Percentiles rank a stretch among this genome's conserved stretches.
These are phyloP conservation scores for Rutstroemia sp. DNA, from an alignment of 2,329 filamentous ascomycete genomes.

Conservation along the genomic window DNA sequence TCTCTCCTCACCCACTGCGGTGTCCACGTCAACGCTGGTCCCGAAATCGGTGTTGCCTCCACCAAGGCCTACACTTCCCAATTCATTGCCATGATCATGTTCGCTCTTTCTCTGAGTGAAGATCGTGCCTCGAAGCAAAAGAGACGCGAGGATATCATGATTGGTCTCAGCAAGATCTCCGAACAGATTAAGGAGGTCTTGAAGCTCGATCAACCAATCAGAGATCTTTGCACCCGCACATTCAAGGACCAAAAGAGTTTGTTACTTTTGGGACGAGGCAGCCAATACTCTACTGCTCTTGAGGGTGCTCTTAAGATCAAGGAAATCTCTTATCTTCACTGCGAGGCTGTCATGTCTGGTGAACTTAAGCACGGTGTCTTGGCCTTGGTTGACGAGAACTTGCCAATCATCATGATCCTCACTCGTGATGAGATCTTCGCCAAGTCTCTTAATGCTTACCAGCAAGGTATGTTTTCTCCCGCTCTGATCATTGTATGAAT, in stretches of 20 bases:
- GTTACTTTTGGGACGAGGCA: conserved; percentile 85
- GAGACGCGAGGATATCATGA: conserved; percentile 92
- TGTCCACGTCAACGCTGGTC: conserved; percentile 98
- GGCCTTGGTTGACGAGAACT: conserved; percentile 93
- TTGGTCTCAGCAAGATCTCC: conserved; percentile 80
- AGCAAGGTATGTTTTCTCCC: conserved; percentile 65
- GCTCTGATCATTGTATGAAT: background rate
- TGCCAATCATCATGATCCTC: conserved; percentile 99
- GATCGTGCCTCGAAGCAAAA: conserved; percentile 91
- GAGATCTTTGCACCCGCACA: conserved; percentile 82
- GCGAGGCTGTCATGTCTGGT: conserved; percentile 99
- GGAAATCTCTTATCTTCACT: conserved; percentile 99
- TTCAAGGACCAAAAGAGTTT: conserved; percentile 98
- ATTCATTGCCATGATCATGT: conserved; percentile 99
- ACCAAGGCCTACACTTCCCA: conserved; percentile 99
- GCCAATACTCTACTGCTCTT: conserved; percentile 93
- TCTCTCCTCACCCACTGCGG: conserved; percentile 98
- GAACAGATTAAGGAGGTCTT: conserved; percentile 88
- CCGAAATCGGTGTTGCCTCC: conserved; percentile 96
- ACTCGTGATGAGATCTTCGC: conserved; percentile 93
- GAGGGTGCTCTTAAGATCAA: conserved; percentile 99
- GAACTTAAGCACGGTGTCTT: conserved; percentile 98
- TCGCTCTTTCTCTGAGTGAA: conserved; percentile 90
- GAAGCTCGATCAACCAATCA: conserved; percentile 87
- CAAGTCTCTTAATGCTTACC: conserved; percentile 99